Conservation (phyloP, 768 basidiomycete species). For the Lentinus tigrinus region DNA sequence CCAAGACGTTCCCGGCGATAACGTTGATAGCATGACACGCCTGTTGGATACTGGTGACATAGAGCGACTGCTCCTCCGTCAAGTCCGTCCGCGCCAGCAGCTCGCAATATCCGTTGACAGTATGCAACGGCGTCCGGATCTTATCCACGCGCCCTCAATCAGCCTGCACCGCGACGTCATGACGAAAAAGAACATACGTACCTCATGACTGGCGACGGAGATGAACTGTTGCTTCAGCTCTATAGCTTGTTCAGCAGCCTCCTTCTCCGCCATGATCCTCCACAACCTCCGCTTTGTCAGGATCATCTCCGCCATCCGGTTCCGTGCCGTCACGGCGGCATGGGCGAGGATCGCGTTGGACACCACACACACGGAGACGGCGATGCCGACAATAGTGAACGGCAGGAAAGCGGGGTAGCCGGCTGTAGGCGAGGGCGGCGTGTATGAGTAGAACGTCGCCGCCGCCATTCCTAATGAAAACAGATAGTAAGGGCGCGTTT, state of each 20-base stretch:
- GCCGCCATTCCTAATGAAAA: constrained; percentile 26
- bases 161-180: neutral
- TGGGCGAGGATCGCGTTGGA: constrained; percentile 29
- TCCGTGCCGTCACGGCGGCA: constrained; percentile 25
- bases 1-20: constrained; percentile 30
- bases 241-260: constrained; percentile 30
- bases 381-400: constrained; percentile 20
- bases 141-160: neutral
- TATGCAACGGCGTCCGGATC: constrained; percentile 30
- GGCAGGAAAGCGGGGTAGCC: constrained; percentile 28
- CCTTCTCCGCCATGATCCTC: constrained; percentile 33
- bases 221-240: constrained; percentile 32
- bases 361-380: constrained; percentile 26
- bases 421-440: constrained; percentile 18
- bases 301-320: constrained; percentile 30
- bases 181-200: neutral
- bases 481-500: neutral
- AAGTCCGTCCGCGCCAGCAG: constrained; percentile 24
- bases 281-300: constrained; percentile 27
- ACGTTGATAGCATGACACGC: constrained; percentile 32
- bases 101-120: constrained; percentile 31
- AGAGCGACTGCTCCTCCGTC: constrained; percentile 27
- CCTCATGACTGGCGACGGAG: constrained; percentile 30
- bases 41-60: constrained; percentile 29
- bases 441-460: constrained; percentile 27